Conservation (phyloP, 176 grass and related monocot genomes). For the Rhynchospora pubera region DNA sequence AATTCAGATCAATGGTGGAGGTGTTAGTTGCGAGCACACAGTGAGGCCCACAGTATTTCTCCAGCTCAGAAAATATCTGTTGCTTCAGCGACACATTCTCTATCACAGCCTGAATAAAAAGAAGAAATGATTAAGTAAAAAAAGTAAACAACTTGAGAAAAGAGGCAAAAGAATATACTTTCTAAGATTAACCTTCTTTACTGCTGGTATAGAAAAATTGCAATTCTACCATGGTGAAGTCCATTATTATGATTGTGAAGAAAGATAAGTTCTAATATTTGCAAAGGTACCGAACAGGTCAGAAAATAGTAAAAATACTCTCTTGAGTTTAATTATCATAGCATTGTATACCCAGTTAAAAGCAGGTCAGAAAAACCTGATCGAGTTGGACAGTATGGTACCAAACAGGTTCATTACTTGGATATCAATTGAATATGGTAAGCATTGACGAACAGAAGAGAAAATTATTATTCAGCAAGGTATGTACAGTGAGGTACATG, state of each 20-base stretch:
- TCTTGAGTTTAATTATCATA: neutral
- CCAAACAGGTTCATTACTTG: neutral
- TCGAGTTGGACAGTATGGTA: neutral
- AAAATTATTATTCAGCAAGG: neutral
- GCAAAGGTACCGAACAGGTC: neutral
- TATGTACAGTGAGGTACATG: neutral
- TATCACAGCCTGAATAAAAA: conserved; percentile 55
- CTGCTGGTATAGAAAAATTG: neutral
- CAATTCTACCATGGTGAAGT: neutral
- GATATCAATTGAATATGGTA: neutral
- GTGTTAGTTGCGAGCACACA: conserved; percentile 94
- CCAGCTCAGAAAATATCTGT: conserved; percentile 79
- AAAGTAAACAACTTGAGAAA: neutral
- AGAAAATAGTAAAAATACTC: too few relatives aligned
- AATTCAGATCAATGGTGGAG: conserved; percentile 88
- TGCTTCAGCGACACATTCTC: conserved; percentile 90
- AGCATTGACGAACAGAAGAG: neutral
- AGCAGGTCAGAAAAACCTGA: neutral
- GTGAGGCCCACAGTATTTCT: conserved; percentile 68
- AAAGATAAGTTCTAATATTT: neutral
- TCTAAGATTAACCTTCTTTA: neutral
- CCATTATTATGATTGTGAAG: neutral
- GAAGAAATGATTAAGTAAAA: neutral
- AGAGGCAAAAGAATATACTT: neutral
- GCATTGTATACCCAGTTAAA: neutral